Evolutionary conservation across 768 basidiomycete genomes (phyloP).

Genomic region (Hortiboletus flavorubellus): DNA sequence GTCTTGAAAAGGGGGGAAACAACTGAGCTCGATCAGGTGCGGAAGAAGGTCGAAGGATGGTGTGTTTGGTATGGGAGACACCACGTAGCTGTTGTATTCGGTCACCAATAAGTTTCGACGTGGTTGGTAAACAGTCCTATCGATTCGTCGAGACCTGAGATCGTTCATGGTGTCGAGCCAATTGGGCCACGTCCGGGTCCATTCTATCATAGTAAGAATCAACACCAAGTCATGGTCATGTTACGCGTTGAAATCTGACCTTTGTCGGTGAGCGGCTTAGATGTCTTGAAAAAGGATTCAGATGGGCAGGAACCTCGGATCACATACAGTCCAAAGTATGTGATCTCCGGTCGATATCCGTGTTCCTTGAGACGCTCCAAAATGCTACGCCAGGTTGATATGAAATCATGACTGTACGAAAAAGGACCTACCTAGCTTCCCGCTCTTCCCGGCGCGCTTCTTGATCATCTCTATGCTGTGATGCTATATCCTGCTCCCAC

Average conservation of each 20-base stretch:
- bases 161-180: neutral
- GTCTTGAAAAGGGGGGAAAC: neutral
- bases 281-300: constrained; percentile 2
- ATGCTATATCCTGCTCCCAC: neutral
- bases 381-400: neutral
- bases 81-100: neutral
- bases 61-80: neutral
- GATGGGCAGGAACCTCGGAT: neutral
- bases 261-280: constrained; percentile 6
- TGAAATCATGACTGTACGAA: neutral
- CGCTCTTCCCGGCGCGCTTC: neutral
- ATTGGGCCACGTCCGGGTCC: neutral
- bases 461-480: neutral
- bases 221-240: neutral
- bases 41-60: neutral
- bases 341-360: constrained; percentile 7
- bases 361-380: constrained; percentile 4
- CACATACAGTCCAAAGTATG: neutral
- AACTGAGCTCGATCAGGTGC: neutral
- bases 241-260: neutral
- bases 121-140: neutral
- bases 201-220: neutral
- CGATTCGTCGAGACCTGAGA: neutral
- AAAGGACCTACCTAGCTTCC: neutral
- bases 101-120: neutral